A percentile compares a stretch with the other conserved stretches of the same genome.
phyloP scores from a whole-genome alignment of 2,329 filamentous ascomycete genomes.

The Penicillium sp. region DNA sequence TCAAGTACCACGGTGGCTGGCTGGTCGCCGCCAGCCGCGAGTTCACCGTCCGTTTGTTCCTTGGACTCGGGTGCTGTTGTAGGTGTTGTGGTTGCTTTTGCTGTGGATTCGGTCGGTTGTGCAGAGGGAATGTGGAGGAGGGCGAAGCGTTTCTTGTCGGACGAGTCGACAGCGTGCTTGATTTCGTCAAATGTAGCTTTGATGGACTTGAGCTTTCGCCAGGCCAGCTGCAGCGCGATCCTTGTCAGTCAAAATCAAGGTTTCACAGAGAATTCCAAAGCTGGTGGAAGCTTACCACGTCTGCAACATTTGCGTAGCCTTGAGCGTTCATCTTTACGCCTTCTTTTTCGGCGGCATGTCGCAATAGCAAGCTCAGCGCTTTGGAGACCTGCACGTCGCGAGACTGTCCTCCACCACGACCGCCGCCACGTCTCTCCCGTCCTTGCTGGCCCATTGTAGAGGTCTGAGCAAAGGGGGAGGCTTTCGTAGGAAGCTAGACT shows the following conservation, averaged over 20 bases:
- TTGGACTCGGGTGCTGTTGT: slow-evolving; percentile 24
- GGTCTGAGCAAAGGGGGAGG: not conserved
- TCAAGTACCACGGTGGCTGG: slow-evolving; percentile 19
- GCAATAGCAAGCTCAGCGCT: slow-evolving; percentile 51
- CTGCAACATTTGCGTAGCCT: slow-evolving; percentile 62
- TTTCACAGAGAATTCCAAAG: not conserved
- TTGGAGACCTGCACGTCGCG: slow-evolving; percentile 45
- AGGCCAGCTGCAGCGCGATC: slow-evolving; percentile 51
- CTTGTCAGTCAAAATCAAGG: not conserved
- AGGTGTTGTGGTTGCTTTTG: slow-evolving; percentile 17
- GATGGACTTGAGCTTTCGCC: slow-evolving; percentile 65
- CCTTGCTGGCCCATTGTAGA: slow-evolving; percentile 6
- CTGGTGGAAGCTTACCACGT: slow-evolving; percentile 50
- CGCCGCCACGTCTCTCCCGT: slow-evolving; percentile 9
- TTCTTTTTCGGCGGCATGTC: slow-evolving; percentile 64
- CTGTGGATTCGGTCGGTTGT: slow-evolving; percentile 20
- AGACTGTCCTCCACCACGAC: slow-evolving; percentile 18
- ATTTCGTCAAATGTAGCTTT: slow-evolving; percentile 77
- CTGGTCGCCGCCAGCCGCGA: slow-evolving; percentile 7
- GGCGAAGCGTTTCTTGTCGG: slow-evolving; percentile 89
- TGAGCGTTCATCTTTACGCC: slow-evolving; percentile 59
- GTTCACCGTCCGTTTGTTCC: slow-evolving; percentile 11
- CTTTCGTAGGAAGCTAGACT: not conserved
- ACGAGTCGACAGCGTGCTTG: slow-evolving; percentile 66
- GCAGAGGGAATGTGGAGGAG: slow-evolving; percentile 60